Conservation (phyloP, 179 eudicot species). For the Spergularia azorica region DNA sequence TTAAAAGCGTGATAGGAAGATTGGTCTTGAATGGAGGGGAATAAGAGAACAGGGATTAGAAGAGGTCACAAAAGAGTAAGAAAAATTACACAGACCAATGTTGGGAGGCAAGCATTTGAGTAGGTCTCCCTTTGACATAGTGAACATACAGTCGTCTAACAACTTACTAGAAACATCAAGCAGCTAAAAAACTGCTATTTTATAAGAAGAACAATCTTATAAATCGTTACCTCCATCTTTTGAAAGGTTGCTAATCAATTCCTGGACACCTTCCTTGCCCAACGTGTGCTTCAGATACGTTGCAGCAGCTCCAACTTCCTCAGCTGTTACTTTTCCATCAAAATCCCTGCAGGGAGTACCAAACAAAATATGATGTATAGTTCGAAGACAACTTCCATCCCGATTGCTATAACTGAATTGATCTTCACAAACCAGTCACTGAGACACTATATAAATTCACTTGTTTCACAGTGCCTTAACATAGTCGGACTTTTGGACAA, state of each 20-base stretch:
- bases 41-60: neutral
- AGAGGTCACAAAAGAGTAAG: neutral
- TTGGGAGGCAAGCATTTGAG: neutral
- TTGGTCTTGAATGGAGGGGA: too few species aligned
- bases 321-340: conserved; percentile 31
- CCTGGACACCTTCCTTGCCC: conserved; percentile 69
- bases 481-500: too few species aligned
- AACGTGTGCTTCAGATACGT: conserved; percentile 69
- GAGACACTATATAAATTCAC: neutral
- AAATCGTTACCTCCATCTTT: conserved; percentile 57
- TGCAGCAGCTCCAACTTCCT: conserved; percentile 67
- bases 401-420: neutral
- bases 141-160: neutral
- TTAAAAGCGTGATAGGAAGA: too few species aligned
- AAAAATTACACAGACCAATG: neutral
- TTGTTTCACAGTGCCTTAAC: too few species aligned
- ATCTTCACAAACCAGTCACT: neutral
- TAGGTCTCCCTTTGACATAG: neutral
- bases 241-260: conserved; percentile 63
- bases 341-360: conserved; percentile 15
- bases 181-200: neutral
- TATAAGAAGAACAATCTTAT: neutral
- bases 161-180: neutral
- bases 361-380: neutral
- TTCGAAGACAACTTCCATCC: neutral